Evolutionary conservation across 148 eudicot species (phyloP), one percentile per base, ranked within the genome.

Genomic region (Beta vulgaris): DNA sequence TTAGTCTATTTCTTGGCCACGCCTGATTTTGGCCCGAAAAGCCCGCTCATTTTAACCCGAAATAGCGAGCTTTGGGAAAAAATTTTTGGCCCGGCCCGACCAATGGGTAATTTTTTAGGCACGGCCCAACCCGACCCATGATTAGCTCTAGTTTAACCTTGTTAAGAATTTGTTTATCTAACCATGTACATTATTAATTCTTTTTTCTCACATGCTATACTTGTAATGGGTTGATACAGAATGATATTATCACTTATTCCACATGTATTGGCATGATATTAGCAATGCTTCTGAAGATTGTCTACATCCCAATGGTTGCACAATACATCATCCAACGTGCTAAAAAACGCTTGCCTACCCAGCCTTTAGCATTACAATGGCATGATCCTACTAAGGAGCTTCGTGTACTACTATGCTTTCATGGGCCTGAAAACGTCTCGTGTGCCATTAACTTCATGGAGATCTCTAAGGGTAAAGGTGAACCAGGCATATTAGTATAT

Each of bases 341-440:
- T 29, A 82, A 86, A 29, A 86, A 78, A 63, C 89, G 88, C 19
- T 80, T 87, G 34, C 92, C 97, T 19, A 89, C 86, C 19, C 90
- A 90, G 63, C 80, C 84, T 44, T 84, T 90, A 91, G 96, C 93
- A 25, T 78, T 94, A 31, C 97, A 94, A 42, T 94, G 98, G 97
- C 93, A 81, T 54, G 84, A 80, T 68, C 86, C 89, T 0, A 8
- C 79, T 5, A 83, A 69, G 55, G 91, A 94, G 84, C 88, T 90
- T n/a, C 87, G 88, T 4, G 75, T 91, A 39, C 73, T 94, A 9
- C 42, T 91, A 16, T 89, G 98, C 78, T 76, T 94, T 13, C 91
- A 87, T 25, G 93, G 96, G 11, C 80, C 89, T 8, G 82, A 91
- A 35, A 88, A 89, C 61, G 85, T 88, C 14, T 81, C 90, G 6